Percentiles rank a stretch among this genome's conserved stretches.
These are phyloP conservation scores for Salix purpurea DNA, from an alignment of 345 rosid species.

Conservation along the genomic window DNA sequence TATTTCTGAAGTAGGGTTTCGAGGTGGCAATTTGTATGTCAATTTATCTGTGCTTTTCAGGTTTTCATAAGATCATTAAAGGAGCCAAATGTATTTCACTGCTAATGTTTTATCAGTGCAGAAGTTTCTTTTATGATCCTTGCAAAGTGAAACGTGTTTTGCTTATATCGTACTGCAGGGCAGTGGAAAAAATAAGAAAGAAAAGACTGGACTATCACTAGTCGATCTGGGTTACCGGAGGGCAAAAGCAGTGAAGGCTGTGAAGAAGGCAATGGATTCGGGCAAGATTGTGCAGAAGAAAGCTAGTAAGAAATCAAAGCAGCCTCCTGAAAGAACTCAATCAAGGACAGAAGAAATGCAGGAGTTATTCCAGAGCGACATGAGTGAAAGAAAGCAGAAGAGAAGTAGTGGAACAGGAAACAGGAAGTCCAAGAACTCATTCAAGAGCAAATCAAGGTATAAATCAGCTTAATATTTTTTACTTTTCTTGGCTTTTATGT, in stretches of 20 bases:
- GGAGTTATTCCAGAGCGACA: constrained; percentile 76
- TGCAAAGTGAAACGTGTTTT: background rate
- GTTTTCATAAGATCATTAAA: background rate
- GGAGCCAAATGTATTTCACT: background rate
- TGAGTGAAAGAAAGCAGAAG: constrained; percentile 65
- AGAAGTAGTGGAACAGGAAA: constrained; percentile 36
- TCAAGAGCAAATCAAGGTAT: constrained; percentile 94
- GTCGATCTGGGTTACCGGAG: constrained; percentile 75
- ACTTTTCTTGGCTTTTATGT: background rate
- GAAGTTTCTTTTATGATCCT: background rate
- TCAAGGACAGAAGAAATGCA: constrained; percentile 74
- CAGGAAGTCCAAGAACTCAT: constrained; percentile 65
- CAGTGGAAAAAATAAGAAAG: constrained; percentile 49
- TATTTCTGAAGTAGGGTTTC: background rate
- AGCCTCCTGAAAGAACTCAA: constrained; percentile 38
- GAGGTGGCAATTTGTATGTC: background rate
- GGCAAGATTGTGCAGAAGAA: constrained; percentile 58
- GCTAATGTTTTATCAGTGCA: background rate
- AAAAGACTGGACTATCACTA: constrained; percentile 60
- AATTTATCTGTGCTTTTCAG: background rate
- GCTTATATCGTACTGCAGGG: constrained; percentile 28
- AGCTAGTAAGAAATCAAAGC: constrained; percentile 42
- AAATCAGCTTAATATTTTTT: background rate
- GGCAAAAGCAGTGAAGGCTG: constrained; percentile 84
- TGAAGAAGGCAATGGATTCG: constrained; percentile 60